Percentiles rank a stretch among this genome's conserved stretches.
Evolutionary conservation across 2,329 filamentous ascomycete species (phyloP).

Genomic region (Dactylellina cionopaga): DNA sequence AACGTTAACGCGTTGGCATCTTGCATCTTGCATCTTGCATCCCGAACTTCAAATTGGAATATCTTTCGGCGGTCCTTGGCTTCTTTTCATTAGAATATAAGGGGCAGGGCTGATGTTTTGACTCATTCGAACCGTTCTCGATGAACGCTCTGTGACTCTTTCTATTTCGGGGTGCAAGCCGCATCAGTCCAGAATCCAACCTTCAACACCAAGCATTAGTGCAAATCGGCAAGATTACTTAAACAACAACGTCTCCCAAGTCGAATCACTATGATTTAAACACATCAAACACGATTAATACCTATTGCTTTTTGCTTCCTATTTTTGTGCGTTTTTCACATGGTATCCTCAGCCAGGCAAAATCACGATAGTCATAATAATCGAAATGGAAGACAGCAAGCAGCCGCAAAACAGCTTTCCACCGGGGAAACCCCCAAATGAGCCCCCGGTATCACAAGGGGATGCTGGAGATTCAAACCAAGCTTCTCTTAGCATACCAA

Average conservation of each 20-base stretch:
- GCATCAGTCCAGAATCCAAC: conserved; percentile 10
- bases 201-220: conserved; percentile 11
- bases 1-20: no score
- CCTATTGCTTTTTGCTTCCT: no score
- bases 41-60: background rate
- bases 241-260: no score
- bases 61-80: background rate
- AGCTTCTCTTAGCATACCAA: background rate
- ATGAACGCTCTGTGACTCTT: conserved; percentile 32
- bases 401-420: background rate
- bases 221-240: background rate
- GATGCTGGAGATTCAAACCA: background rate
- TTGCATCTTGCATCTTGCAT: conserved; percentile 3
- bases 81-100: no score
- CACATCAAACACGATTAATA: background rate
- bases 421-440: background rate
- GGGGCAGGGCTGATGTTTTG: background rate
- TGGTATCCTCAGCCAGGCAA: no score
- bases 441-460: background rate
- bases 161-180: background rate
- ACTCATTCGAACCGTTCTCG: conserved; percentile 1
- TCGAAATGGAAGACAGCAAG: background rate
- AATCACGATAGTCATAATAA: no score
- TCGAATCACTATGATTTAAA: background rate
- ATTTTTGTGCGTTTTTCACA: no score